Evolutionary conservation across 169 alveolate genomes (phyloP).

Genomic region (Plasmodium ovale): DNA sequence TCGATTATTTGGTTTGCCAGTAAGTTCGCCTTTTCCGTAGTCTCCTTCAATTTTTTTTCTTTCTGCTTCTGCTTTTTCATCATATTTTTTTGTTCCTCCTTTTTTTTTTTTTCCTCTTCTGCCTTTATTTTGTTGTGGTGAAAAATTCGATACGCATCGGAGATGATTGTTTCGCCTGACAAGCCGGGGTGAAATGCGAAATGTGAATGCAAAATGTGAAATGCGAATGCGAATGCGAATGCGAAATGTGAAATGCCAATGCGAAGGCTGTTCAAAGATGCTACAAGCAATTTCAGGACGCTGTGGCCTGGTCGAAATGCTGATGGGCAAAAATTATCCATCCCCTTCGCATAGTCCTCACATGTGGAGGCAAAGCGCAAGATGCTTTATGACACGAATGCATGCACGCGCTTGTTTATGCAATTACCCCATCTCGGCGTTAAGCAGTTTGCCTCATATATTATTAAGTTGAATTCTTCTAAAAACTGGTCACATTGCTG

Average conservation of each 20-base stretch:
- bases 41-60: conserved; percentile 58
- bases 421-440: conserved; percentile 54
- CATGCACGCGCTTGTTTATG: not conserved
- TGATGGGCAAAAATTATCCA: not conserved
- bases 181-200: not conserved
- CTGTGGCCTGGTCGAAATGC: not conserved
- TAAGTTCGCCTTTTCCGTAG: conserved; percentile 60
- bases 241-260: not conserved
- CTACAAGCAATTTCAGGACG: too few relatives aligned
- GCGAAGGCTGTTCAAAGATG: too few relatives aligned
- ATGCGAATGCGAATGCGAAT: not conserved
- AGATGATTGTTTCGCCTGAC: conserved; percentile 54
- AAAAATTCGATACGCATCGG: conserved; percentile 60
- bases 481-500: conserved; percentile 68
- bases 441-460: conserved; percentile 66
- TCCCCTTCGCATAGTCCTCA: too few relatives aligned
- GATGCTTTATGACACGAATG: too few relatives aligned
- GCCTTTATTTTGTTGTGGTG: conserved; percentile 51
- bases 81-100: conserved; percentile 40
- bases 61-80: conserved; percentile 59
- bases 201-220: not conserved
- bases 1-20: conserved; percentile 52
- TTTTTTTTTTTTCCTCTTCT: conserved; percentile 55
- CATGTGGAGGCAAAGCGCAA: too few relatives aligned
- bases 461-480: conserved; percentile 51